A percentile compares a stretch with the other conserved stretches of the same genome.
phyloP scores from a whole-genome alignment of 2,329 filamentous ascomycete genomes.

The Nemania sp. region DNA sequence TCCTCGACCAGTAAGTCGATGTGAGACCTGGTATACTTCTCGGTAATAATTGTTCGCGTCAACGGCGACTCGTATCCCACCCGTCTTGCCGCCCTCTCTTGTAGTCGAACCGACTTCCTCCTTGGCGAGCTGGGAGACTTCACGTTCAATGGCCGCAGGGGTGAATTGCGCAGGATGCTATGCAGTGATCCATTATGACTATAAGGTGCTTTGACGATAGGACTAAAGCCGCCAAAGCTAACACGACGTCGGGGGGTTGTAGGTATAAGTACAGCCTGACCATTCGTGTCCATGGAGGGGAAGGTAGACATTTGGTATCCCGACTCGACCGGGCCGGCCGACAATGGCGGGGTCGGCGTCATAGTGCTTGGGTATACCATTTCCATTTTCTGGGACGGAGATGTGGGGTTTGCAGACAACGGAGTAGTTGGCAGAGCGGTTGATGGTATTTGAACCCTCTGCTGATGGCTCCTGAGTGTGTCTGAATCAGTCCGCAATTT shows the following conservation, averaged over 20 bases:
- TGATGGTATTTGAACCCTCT: constrained; percentile 50
- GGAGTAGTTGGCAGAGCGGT: constrained; percentile 58
- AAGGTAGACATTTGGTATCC: constrained; percentile 53
- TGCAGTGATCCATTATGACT: constrained; percentile 62
- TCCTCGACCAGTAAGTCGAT: constrained; percentile 66
- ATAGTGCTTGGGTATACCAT: constrained; percentile 59
- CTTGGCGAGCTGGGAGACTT: constrained; percentile 57
- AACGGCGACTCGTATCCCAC: constrained; percentile 67
- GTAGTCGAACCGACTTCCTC: constrained; percentile 58
- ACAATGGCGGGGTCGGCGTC: constrained; percentile 64
- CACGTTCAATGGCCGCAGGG: constrained; percentile 58
- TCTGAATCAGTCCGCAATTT: constrained; percentile 45
- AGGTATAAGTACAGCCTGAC: constrained; percentile 37
- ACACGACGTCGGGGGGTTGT: constrained; percentile 47
- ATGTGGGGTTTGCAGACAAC: constrained; percentile 54
- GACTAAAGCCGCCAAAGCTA: constrained; percentile 40
- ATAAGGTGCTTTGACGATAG: constrained; percentile 54
- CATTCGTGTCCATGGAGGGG: constrained; percentile 41
- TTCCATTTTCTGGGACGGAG: constrained; percentile 51
- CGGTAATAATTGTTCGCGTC: constrained; percentile 66
- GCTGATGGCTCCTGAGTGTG: constrained; percentile 41
- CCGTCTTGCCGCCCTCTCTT: constrained; percentile 58
- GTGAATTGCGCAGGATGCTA: constrained; percentile 70
- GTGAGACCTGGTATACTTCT: constrained; percentile 65
- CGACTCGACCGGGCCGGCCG: constrained; percentile 55